Base-by-base conservation (phyloP, 2,329 filamentous ascomycete species). In the Xylaria sp. region DNA sequence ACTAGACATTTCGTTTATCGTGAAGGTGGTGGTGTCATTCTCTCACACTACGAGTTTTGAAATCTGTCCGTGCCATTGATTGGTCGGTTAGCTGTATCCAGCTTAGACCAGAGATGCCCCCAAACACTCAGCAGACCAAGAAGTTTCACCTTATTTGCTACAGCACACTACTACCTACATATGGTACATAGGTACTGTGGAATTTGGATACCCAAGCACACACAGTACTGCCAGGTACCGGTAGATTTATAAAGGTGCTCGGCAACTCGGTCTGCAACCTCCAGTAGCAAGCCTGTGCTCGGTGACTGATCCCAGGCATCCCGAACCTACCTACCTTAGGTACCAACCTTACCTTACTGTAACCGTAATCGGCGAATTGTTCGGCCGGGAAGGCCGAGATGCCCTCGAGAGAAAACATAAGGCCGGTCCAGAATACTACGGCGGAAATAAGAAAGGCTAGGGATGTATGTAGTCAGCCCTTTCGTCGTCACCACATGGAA, bases 111-210 rank as follows among this genome's bases (percentile, higher is more conserved):
- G 28, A 32, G 50, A 20, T 23, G 50, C 60, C 58, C 60, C 58
- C 32, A 61, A 52, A 46, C n/a, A 39, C 58, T 52, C n/a, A 20
- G 59, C 13, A 55, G 44, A 52, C 15, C 57, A 28, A 51, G 20
- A 51, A 51, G 59, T 67, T 63, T 63, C 65, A 66, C 46, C 55
- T 65, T 48, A 57, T 37, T 15, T 18, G 12, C 18, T 46, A 18
- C 18, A n/a, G 41, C 18, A 46, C 6, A 13, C 13, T 44, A 46
- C 15, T n/a, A 13, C 39, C 39, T 18, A 44, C 6, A 13, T 15
- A 41, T 12, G 13, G 39, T 3, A 44, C 39, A 44, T 44, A 6
- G 39, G 41, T 54, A 48, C 20, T 12, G 46, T 25, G 23, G 65
- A 48, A 57, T 46, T 41, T 41, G 55, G 20, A 3, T 18, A n/a